Evolutionary conservation across 768 basidiomycete genomes (phyloP).

Genomic region (Mycena rebaudengoi): DNA sequence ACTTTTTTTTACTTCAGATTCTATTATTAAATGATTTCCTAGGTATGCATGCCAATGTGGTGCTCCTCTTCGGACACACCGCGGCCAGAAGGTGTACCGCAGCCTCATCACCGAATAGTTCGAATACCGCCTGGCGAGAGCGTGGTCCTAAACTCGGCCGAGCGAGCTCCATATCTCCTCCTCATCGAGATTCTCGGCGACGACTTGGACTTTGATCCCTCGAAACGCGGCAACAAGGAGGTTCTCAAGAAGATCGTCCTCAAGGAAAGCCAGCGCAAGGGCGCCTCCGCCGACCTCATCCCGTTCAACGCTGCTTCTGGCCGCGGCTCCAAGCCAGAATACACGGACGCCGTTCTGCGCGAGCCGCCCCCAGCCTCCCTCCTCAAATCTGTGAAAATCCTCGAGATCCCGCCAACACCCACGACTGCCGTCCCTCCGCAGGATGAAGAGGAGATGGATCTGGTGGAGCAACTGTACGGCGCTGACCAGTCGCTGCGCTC

Average conservation of each 20-base stretch:
- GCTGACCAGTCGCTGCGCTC: slow-evolving; percentile 75
- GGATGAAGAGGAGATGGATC: slow-evolving; percentile 91
- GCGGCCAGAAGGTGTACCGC: slow-evolving; percentile 48
- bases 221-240: slow-evolving; percentile 85
- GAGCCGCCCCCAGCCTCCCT: slow-evolving; percentile 33
- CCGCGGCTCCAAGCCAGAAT: slow-evolving; percentile 32
- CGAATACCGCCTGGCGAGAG: slow-evolving; percentile 98
- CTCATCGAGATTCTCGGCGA: slow-evolving; percentile 90
- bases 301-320: slow-evolving; percentile 46
- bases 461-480: slow-evolving; percentile 96
- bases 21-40: background rate
- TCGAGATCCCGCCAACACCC: slow-evolving; percentile 21
- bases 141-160: slow-evolving; percentile 97
- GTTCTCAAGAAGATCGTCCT: slow-evolving; percentile 78
- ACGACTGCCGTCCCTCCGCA: slow-evolving; percentile 31
- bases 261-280: slow-evolving; percentile 69
- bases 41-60: slow-evolving; percentile 93
- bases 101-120: slow-evolving; percentile 93
- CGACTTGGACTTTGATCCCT: slow-evolving; percentile 93
- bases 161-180: slow-evolving; percentile 92
- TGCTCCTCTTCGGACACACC: slow-evolving; percentile 75
- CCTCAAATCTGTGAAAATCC: slow-evolving; percentile 33
- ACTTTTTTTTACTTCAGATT: slow-evolving; percentile 54
- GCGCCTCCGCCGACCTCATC: slow-evolving; percentile 64
- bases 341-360: slow-evolving; percentile 40